Percentiles rank a stretch among this genome's conserved stretches.
Conservation (phyloP, 495 filamentous ascomycete species). For the Neurospora hispaniola region DNA sequence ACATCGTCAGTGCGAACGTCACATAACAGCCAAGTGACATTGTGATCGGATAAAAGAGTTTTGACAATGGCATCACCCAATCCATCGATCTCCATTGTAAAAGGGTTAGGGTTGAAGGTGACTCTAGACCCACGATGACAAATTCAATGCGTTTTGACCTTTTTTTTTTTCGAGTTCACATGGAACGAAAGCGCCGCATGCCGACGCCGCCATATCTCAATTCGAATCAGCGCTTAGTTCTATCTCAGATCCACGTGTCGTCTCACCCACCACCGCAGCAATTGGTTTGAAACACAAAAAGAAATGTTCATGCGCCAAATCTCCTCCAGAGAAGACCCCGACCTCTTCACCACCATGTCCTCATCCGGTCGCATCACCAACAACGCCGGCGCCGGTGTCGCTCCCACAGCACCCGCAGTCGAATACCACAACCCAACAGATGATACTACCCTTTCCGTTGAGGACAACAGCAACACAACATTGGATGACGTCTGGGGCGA, state of each 20-base stretch:
- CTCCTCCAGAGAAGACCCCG: constrained; percentile 7
- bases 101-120: neutral
- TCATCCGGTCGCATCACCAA: constrained; percentile 2
- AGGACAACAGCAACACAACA: neutral
- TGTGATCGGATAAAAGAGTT: neutral
- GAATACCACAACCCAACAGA: neutral
- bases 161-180: neutral
- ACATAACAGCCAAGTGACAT: neutral
- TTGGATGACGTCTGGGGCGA: constrained; percentile 22
- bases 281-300: neutral
- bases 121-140: neutral
- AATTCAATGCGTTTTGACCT: neutral
- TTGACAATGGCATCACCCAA: neutral
- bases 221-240: neutral
- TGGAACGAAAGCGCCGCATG: neutral
- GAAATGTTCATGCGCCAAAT: constrained; percentile 16
- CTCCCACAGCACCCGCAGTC: neutral
- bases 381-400: neutral
- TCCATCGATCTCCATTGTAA: neutral
- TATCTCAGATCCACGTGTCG: too few species aligned
- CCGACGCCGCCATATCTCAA: neutral
- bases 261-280: neutral
- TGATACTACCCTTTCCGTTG: neutral
- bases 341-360: constrained; percentile 15
- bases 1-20: neutral